Evolutionary conservation across 164 flowering plant genomes (phyloP), one percentile per base, ranked within the genome.

Genomic region (Tetracentron sinense): DNA sequence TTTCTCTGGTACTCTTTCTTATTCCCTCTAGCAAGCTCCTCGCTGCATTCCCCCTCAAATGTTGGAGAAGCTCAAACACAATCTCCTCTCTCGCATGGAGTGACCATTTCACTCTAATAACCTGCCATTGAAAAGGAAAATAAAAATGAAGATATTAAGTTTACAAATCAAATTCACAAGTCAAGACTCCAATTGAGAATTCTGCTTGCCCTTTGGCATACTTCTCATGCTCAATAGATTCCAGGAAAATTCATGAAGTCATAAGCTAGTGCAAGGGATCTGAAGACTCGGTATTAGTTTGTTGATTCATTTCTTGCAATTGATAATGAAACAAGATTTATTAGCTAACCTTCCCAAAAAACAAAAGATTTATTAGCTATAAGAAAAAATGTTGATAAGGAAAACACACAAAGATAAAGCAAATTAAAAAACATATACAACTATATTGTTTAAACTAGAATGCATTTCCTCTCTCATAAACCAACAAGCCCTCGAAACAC

Each of bases 41-140:
- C 6, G 89, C 61, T 44, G 66, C 75, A 66, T 65, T 72, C 53
- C 96, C 95, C 69, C 72, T 83, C 66, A 94, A 64, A 70, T 89
- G 93, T 56, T 86, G 96, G 42, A 85, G 82, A 72, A 93, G 97
- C 79, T 93, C 97, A 75, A 83, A 93, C 14, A 90, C 73, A 48
- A 93, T 93, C 73, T 93, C 98, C 67, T 93, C 98, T 63, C 98
- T 93, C 17, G 98, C 98, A 78, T 93, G 98, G 7, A 94, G 83
- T 1, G 96, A 90, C 98, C 98, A 94, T 69, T 94, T 90, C 50
- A 90, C 97, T 73, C 99, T 78, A 56, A 91, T 91, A 44, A 90
- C 98, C 97, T 88, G 77, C 42, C 47, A 35, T 26, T 26, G 51
- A 14, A 58, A 68, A 4, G 25, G 14, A 55, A 33, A 63, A 56